Conservation (phyloP, 2,329 filamentous ascomycete genomes). For the Sporothrix inflata region DNA sequence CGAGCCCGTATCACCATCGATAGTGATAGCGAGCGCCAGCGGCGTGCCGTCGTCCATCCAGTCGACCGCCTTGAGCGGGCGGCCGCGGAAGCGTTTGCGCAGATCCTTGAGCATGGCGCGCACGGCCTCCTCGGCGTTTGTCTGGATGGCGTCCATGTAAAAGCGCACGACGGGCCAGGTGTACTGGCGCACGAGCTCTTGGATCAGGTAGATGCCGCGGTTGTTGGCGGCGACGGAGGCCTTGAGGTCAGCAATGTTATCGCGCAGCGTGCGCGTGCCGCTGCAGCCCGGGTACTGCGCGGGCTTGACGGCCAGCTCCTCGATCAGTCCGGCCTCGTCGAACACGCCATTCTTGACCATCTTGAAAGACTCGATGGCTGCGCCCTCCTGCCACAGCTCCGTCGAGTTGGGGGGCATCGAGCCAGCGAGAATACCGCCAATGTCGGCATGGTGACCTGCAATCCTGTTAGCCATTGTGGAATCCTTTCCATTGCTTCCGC, state of each 20-base stretch:
- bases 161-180: constrained; percentile 68
- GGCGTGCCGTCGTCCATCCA: constrained; percentile 47
- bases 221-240: constrained; percentile 76
- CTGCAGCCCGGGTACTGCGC: constrained; percentile 44
- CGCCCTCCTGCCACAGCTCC: constrained; percentile 50
- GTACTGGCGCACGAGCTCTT: constrained; percentile 72
- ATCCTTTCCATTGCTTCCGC: too few relatives aligned
- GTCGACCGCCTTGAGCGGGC: constrained; percentile 41
- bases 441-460: not conserved
- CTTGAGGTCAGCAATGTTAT: constrained; percentile 76
- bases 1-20: constrained; percentile 38
- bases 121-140: constrained; percentile 74
- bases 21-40: constrained; percentile 41
- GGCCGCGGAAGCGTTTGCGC: constrained; percentile 56
- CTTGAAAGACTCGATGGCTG: constrained; percentile 45
- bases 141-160: constrained; percentile 79
- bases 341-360: constrained; percentile 44
- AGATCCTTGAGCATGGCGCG: constrained; percentile 68
- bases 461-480: too few relatives aligned
- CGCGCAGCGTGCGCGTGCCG: constrained; percentile 48
- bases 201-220: constrained; percentile 73
- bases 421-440: constrained; percentile 78
- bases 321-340: constrained; percentile 70
- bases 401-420: constrained; percentile 41
- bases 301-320: constrained; percentile 46